A percentile compares a stretch with the other conserved stretches of the same genome.
Conservation (phyloP, 2,329 filamentous ascomycete genomes). For the Diaporthe sp. region DNA sequence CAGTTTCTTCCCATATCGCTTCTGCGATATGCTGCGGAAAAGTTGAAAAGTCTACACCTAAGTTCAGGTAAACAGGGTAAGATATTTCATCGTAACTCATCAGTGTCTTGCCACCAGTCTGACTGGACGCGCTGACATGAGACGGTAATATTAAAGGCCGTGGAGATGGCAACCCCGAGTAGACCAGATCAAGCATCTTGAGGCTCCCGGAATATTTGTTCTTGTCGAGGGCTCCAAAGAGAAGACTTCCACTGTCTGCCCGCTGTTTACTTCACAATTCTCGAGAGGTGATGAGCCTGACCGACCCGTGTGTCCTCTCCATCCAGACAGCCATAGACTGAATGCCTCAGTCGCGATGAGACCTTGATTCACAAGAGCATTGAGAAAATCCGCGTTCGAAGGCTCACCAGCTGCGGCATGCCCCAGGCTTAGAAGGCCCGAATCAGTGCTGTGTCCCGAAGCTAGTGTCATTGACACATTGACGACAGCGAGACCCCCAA, state of each 20-base stretch:
- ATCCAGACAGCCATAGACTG: neutral
- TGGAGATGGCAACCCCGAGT: neutral
- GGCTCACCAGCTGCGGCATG: neutral
- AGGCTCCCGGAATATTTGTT: neutral
- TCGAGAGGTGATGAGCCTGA: neutral
- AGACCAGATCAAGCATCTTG: neutral
- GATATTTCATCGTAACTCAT: neutral
- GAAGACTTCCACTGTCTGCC: neutral
- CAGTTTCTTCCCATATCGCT: neutral
- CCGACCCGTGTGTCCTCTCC: neutral
- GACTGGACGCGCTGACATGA: neutral
- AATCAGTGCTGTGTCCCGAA: neutral
- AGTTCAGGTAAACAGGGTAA: neutral
- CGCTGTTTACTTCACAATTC: neutral
- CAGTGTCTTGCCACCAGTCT: neutral
- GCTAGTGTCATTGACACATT: slow-evolving; percentile 1
- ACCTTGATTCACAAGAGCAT: neutral
- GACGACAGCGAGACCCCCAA: neutral
- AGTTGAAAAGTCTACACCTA: neutral
- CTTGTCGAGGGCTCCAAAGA: neutral
- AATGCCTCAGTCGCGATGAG: slow-evolving; percentile 4
- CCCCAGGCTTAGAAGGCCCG: neutral
- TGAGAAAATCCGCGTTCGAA: neutral
- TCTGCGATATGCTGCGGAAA: neutral
- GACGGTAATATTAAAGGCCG: neutral